phyloP scores from a whole-genome alignment of 495 filamentous ascomycete genomes.

The Opeltia flavorubescens region DNA sequence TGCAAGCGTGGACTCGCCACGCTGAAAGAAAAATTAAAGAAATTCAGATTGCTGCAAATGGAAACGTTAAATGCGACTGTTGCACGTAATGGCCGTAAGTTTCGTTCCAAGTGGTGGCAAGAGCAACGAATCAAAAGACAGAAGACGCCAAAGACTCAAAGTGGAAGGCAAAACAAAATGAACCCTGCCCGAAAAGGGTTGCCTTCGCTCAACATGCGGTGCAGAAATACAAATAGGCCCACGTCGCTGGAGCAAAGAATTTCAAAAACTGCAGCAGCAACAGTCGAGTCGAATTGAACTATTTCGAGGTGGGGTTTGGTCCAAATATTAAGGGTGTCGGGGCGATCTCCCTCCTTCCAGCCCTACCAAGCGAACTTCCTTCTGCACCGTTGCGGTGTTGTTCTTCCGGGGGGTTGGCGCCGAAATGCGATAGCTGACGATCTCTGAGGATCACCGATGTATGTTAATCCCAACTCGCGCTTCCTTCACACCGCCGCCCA shows the following conservation, averaged over 20 bases:
- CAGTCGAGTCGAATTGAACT: background rate
- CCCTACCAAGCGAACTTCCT: background rate
- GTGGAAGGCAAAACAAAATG: background rate
- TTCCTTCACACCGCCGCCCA: background rate
- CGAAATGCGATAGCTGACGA: background rate
- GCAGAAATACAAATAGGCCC: background rate
- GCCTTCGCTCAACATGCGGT: background rate
- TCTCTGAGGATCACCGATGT: background rate
- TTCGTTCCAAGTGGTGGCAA: constrained; percentile 11
- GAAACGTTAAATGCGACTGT: constrained; percentile 12
- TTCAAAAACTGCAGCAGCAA: background rate
- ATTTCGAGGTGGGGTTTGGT: background rate
- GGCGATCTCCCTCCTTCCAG: background rate
- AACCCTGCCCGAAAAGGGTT: background rate
- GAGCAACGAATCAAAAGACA: background rate
- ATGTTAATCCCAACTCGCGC: background rate
- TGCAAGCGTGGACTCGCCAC: constrained; percentile 17
- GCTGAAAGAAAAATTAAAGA: constrained; percentile 16
- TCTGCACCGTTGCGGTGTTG: background rate
- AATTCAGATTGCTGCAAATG: constrained; percentile 4
- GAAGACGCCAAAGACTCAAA: background rate
- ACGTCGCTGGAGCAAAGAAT: background rate
- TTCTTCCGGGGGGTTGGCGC: background rate
- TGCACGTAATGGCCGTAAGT: background rate
- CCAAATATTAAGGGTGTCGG: constrained; percentile 1